These are phyloP conservation scores for Anacardium occidentale DNA, from an alignment of 345 rosid species.

Conservation along the genomic window DNA sequence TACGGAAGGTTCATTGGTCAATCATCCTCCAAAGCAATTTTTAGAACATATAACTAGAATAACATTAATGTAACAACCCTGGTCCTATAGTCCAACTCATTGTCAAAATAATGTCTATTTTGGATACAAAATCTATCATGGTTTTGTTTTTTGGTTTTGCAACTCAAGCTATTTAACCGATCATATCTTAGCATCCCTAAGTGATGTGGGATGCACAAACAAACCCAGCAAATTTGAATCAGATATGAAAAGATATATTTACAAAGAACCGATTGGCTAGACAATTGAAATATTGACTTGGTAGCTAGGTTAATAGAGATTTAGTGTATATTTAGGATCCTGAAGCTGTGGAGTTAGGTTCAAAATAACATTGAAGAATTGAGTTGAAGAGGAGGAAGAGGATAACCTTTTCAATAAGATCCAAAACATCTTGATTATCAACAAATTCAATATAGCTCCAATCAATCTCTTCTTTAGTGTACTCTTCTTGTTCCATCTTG, in stretches of 20 bases:
- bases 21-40: neutral
- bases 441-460: constrained; percentile 99
- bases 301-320: neutral
- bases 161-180: too few species aligned
- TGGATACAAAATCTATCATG: too few species aligned
- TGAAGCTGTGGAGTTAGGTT: neutral
- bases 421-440: constrained; percentile 94
- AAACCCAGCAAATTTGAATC: constrained; percentile 3
- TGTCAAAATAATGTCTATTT: too few species aligned
- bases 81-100: too few species aligned
- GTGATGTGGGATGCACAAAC: too few species aligned
- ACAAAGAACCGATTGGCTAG: neutral
- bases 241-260: neutral
- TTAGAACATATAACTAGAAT: neutral
- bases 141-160: too few species aligned
- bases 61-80: neutral
- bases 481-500: constrained; percentile 99
- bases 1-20: neutral
- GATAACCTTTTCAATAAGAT: constrained; percentile 85
- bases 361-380: neutral
- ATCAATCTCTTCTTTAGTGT: constrained; percentile 85
- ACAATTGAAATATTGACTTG: neutral
- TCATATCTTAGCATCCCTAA: too few species aligned
- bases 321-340: neutral
- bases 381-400: constrained; percentile 2